Percentiles rank a stretch among this genome's conserved stretches.
phyloP scores from a whole-genome alignment of 305 asterid genomes.

The Fraxinus albicans region DNA sequence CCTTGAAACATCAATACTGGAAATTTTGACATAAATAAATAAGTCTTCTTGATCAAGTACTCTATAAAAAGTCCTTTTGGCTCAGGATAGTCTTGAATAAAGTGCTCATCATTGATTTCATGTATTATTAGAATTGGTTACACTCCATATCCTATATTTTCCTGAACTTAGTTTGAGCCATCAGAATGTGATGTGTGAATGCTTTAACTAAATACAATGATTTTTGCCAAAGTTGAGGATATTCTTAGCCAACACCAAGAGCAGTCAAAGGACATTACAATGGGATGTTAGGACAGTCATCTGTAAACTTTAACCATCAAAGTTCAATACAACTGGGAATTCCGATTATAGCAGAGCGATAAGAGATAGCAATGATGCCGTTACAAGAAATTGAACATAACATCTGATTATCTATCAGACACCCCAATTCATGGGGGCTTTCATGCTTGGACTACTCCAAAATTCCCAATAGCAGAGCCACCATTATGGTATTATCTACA shows the following conservation, averaged over 20 bases:
- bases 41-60: background rate
- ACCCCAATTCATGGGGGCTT: constrained; percentile 2
- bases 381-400: background rate
- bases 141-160: background rate
- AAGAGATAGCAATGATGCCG: background rate
- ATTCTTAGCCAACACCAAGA: background rate
- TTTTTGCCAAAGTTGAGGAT: constrained; percentile 7
- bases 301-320: background rate
- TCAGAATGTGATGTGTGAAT: background rate
- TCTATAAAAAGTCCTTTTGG: background rate
- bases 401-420: background rate
- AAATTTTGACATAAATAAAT: background rate
- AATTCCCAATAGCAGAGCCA: background rate
- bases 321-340: background rate
- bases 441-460: constrained; percentile 11
- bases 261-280: background rate
- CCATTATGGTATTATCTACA: background rate
- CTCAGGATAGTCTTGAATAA: background rate
- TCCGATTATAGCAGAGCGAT: background rate
- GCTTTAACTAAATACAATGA: background rate
- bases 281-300: background rate
- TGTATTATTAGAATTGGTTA: background rate
- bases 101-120: background rate
- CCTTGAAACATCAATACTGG: background rate
- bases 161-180: background rate